Base-by-base conservation (phyloP, 2,329 filamentous ascomycete genomes). In the Ophiostoma perfectum region DNA sequence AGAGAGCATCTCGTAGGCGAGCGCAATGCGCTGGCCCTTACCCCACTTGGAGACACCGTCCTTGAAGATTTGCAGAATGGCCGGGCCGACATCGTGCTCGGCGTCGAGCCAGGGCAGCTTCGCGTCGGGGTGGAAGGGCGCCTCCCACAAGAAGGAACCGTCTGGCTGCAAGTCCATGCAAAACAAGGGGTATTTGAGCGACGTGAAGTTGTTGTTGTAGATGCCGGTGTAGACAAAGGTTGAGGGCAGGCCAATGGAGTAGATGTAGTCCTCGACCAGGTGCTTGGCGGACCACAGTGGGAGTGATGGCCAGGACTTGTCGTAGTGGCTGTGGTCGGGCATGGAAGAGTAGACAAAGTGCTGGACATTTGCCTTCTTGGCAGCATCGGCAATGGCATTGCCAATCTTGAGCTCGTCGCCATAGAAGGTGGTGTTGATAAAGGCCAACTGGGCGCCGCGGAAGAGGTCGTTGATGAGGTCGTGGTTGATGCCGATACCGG, bases 191-290 rank as follows among this genome's bases (percentile, higher is more conserved):
- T 97, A 98, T 1, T 88, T 88, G 44, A 97, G 83, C 64, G 91
- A 95, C 42, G 94, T 98, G 79, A 98, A 99, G 78, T 99, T 98
- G 80, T 98, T 98, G 83, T 98, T 97, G 83, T 98, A 99, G 74
- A 97, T 97, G 70, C 94, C 95, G 9, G 93, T 92, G 78, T 97
- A 97, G 72, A 97, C 89, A 78, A 97, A 98, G 0, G 94, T 98
- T 0, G 93, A 88, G 0, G 92, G 92, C 11, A 97, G 83, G 9
- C 88, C 88, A 55, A 97, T 86, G 76, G 92, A 86, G 69, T 91
- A 88, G 66, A 97, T 86, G 78, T 98, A 96, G 67, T 95, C 90
- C 79, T 98, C 95, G 58, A 98, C 90, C 65, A 91, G 89, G 78
- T 96, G 93, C 79, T 99, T 99, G 70, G 90, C 89, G 4, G 91